phyloP scores from a whole-genome alignment of 495 filamentous ascomycete species.

The Baudoinia panamericana region DNA sequence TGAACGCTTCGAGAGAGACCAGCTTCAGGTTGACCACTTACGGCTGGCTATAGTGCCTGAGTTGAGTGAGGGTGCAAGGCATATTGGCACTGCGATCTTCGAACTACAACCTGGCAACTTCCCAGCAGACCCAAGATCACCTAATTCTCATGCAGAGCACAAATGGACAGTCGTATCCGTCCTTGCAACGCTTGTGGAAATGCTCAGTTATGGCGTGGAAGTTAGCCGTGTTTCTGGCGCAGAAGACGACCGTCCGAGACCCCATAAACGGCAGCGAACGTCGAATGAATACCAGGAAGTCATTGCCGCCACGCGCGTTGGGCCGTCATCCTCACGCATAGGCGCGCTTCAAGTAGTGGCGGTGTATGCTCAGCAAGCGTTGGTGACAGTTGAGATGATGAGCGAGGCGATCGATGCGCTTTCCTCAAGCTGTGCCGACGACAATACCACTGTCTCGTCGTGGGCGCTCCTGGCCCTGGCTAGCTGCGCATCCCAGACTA shows the following conservation, averaged over 20 bases:
- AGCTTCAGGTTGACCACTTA: constrained; percentile 18
- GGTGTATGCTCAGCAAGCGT: constrained; percentile 44
- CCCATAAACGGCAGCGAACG: constrained; percentile 14
- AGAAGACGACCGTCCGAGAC: constrained; percentile 1
- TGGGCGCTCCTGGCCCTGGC: constrained; percentile 43
- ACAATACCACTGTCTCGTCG: constrained; percentile 39
- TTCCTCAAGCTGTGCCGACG: constrained; percentile 40
- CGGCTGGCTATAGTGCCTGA: neutral
- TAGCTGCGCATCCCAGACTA: constrained; percentile 37
- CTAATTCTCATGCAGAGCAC: constrained; percentile 33
- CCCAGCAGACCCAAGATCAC: neutral
- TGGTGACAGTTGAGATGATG: constrained; percentile 33
- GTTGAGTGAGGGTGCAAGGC: neutral
- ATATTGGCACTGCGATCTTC: constrained; percentile 23
- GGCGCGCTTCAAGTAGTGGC: constrained; percentile 62
- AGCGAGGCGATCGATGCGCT: constrained; percentile 36
- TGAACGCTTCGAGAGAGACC: constrained; percentile 14
- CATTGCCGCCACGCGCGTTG: neutral
- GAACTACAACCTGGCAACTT: constrained; percentile 27
- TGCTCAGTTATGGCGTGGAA: constrained; percentile 1
- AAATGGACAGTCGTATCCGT: constrained; percentile 42
- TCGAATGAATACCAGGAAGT: constrained; percentile 4
- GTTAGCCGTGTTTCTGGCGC: too few species aligned
- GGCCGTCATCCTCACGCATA: neutral
- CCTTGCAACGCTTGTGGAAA: constrained; percentile 32